Conservation (phyloP, 345 rosid species). For the Lepidium aucheri region DNA sequence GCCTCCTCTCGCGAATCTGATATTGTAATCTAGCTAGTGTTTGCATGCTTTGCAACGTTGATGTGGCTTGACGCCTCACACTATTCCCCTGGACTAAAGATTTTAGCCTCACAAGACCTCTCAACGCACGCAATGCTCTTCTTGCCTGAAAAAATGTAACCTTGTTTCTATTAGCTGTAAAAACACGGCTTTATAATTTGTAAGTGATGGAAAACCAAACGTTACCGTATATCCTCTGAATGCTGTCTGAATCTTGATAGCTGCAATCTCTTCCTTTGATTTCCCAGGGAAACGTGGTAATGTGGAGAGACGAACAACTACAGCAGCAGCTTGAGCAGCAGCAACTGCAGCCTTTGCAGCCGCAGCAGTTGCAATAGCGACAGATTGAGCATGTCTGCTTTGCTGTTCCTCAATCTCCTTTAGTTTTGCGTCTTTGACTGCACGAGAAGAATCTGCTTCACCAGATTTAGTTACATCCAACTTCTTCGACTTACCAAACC, state of each 20-base stretch:
- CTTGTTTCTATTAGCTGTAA: not conserved
- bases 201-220: not conserved
- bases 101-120: conserved; percentile 81
- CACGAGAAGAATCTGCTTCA: conserved; percentile 22
- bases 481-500: conserved; percentile 47
- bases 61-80: conserved; percentile 73
- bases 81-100: conserved; percentile 57
- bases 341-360: conserved; percentile 64
- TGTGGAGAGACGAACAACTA: conserved; percentile 52
- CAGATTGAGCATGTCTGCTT: conserved; percentile 56
- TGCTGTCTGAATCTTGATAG: conserved; percentile 70
- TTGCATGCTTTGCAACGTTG: conserved; percentile 87
- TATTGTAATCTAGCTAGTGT: conserved; percentile 73
- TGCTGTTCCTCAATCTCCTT: conserved; percentile 44
- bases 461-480: conserved; percentile 25
- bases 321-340: conserved; percentile 57
- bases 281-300: conserved; percentile 40
- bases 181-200: not conserved
- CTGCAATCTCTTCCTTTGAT: conserved; percentile 57
- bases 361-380: conserved; percentile 55
- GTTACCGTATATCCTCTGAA: conserved; percentile 60
- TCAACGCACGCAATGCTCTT: conserved; percentile 78
- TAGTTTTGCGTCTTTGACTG: conserved; percentile 33
- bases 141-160: conserved; percentile 47
- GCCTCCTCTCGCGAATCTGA: conserved; percentile 67